A percentile compares a stretch with the other conserved stretches of the same genome.
Conservation (phyloP, 106 monocot genomes). For the Dioscorea dumetorum region DNA sequence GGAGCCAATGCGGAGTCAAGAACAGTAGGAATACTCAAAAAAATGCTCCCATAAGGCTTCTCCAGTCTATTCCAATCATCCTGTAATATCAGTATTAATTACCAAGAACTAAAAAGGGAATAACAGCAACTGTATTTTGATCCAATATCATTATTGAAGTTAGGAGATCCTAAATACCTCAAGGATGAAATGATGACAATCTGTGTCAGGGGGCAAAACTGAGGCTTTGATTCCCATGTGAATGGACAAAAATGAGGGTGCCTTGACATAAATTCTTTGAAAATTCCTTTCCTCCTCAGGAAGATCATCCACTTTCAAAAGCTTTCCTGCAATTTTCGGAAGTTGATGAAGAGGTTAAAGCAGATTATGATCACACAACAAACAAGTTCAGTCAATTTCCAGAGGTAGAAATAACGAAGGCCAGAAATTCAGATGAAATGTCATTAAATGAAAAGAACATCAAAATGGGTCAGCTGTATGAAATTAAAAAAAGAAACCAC, state of each 20-base stretch:
- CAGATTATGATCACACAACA: too few relatives aligned
- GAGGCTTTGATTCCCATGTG: slow-evolving; percentile 87
- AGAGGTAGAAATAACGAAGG: background rate
- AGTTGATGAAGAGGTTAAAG: background rate
- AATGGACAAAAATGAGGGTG: slow-evolving; percentile 97
- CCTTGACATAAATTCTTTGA: slow-evolving; percentile 80
- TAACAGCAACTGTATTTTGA: too few relatives aligned
- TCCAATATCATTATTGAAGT: too few relatives aligned
- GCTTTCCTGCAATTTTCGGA: slow-evolving; percentile 50
- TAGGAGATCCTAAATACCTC: slow-evolving; percentile 43
- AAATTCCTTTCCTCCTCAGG: slow-evolving; percentile 88
- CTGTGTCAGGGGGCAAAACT: slow-evolving; percentile 78
- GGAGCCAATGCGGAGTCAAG: slow-evolving; percentile 95
- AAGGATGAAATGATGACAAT: slow-evolving; percentile 98
- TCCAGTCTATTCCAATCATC: slow-evolving; percentile 82
- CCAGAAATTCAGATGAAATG: too few relatives aligned
- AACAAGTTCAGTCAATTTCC: too few relatives aligned
- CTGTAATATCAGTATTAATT: slow-evolving; percentile 23
- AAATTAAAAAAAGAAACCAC: too few relatives aligned
- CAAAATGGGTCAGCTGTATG: too few relatives aligned
- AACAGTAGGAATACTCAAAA: slow-evolving; percentile 96
- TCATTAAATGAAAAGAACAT: too few relatives aligned
- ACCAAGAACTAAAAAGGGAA: background rate
- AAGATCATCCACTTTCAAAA: slow-evolving; percentile 68
- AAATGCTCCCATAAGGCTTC: slow-evolving; percentile 92